These are phyloP conservation scores for Cardamine occulta DNA, from an alignment of 345 rosid genomes.

Conservation along the genomic window DNA sequence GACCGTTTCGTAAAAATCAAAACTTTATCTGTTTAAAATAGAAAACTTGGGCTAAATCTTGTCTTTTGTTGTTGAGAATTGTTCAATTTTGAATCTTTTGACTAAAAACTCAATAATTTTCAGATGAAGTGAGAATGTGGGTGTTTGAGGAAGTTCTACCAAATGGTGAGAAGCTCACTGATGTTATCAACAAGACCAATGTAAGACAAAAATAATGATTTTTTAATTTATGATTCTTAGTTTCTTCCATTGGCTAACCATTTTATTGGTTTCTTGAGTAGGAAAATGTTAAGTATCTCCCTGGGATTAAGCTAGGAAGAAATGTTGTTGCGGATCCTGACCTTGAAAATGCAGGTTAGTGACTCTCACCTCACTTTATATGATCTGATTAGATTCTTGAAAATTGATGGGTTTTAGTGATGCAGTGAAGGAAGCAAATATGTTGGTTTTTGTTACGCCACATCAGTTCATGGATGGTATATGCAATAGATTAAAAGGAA, in stretches of 20 bases:
- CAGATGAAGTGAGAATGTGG: conserved; percentile 99
- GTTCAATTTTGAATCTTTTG: conserved; percentile 19
- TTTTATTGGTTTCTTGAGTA: conserved; percentile 27
- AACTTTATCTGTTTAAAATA: neutral
- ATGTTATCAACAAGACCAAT: conserved; percentile 81
- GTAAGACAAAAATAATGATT: conserved; percentile 45
- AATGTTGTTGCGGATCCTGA: conserved; percentile 89
- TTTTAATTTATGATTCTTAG: neutral
- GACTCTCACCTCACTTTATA: conserved; percentile 8
- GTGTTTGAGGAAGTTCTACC: conserved; percentile 89
- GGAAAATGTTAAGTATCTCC: conserved; percentile 94
- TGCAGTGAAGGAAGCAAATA: conserved; percentile 81
- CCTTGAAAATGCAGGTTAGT: conserved; percentile 80
- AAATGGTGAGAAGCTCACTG: conserved; percentile 89
- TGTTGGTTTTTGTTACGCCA: conserved; percentile 95
- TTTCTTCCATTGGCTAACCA: neutral
- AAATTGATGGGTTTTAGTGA: neutral
- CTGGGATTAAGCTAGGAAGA: conserved; percentile 86
- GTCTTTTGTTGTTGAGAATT: neutral
- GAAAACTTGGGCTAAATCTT: neutral
- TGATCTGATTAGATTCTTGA: neutral
- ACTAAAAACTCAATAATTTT: neutral
- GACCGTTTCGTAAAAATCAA: neutral
- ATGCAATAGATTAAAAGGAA: conserved; percentile 79
- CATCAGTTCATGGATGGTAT: conserved; percentile 92